Evolutionary conservation across 208 protist genomes (phyloP), one percentile per base, ranked within the genome.

Genomic region (Leishmania amazonensis): DNA sequence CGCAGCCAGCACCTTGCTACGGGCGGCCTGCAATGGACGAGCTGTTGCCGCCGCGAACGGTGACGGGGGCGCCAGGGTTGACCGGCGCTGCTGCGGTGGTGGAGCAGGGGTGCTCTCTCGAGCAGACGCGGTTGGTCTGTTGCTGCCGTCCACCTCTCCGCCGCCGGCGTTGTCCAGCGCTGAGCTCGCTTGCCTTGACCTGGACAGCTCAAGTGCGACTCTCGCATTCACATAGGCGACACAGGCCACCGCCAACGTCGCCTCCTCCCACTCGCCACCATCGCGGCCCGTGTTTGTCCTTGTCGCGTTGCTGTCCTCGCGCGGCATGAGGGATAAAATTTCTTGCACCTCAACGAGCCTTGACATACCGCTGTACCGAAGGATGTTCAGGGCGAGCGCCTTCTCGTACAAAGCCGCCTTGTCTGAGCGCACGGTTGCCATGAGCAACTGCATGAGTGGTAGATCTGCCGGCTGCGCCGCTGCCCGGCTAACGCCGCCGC

Each of bases 361-460:
- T 9, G 64, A 71, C 64, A 89, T 81, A 13, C 81, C 85, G 21
- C 75, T 72, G 28, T 13, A 21, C 9, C 82, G 77, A 15, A 89
- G 79, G 13, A 84, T 54, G 70, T 86, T 76, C 51, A 89, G 79
- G 0, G 85, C 75, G 9, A 81, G 60, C 15, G 82, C 82, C 76
- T 84, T 89, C 62, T 89, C 85, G n/a, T 68, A 64, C 40, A 75
- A 68, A 19, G 76, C 68, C 2, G 79, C 76, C 19, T 79, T 80
- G 45, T 76, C 75, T 42, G 75, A 35, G 40, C 82, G 82, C 19
- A 89, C 57, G 21, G 79, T 80, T 7, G 28, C 53, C 11, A 64
- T 58, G 6, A 89, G 79, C 11, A 86, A 40, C 76, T 78, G 82
- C 9, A 84, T 72, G 62, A 86, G 79, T 0, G 82, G 75, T 57